Base-by-base conservation (phyloP, 306 rosid genomes). In the Prunus campanulata region DNA sequence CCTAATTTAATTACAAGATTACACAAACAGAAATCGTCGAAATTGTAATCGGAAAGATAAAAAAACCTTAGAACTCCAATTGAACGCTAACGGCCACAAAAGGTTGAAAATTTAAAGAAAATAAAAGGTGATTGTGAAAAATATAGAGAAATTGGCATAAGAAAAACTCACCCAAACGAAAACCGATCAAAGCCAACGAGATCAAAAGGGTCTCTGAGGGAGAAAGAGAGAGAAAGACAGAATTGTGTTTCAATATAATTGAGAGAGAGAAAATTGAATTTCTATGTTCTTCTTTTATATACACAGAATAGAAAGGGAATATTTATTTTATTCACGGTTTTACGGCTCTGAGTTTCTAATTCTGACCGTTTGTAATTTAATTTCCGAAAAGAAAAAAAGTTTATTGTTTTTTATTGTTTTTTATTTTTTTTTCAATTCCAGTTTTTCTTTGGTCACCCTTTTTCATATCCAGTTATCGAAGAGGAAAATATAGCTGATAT, bases 171-270 rank as follows among this genome's bases (percentile, higher is more conserved):
- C 68, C 79, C 74, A 29, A 52, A 71, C 69, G n/a, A 60, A 13
- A 60, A 75, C 73, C 77, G 89, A 85, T 87, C 78, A 71, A 74
- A 75, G 77, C 72, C 68, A 22, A 55, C 75, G 61, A 74, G 75
- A 82, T 76, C 70, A 72, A 84, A 70, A 84, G 75, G 89, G 84
- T 81, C 84, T 63, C 54, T 70, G 65, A 47, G 5, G 56, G 56
- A 70, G 52, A 75, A 32, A 64, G 79, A 81, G 85, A 83, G 83
- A 84, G 83, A 74, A 65, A 55, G 35, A 71, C 24, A 18, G 42
- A 72, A 79, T 55, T 46, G 69, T 50, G 61, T 71, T 65, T 30
- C 68, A 63, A 63, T 72, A 55, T 11, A 50, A 69, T 69, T 70
- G 80, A 80, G 79, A 80, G 81, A 82, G 77, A 83, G 59, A 80